Evolutionary conservation across 1,284 basidiomycete species (phyloP), one percentile per base, ranked within the genome.

Genomic region (Microbotryomycetes sp.): DNA sequence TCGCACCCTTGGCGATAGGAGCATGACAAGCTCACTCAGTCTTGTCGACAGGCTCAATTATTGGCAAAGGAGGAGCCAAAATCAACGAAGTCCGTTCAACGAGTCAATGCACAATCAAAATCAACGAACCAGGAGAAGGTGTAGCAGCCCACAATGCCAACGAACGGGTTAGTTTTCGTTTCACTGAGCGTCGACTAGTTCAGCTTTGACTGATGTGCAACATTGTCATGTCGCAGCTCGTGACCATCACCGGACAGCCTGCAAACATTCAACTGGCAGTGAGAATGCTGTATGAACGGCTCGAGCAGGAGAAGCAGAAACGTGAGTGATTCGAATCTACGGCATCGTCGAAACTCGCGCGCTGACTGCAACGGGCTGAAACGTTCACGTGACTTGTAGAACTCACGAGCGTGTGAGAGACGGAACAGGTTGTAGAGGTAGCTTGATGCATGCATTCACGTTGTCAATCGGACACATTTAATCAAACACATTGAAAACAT

Each of bases 1-100:
- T 42, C 36, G n/a, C n/a, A n/a, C n/a, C n/a, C n/a, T n/a, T n/a
- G n/a, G 36, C 36, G 16, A n/a, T n/a, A 36, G 12, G 52, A 7
- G 36, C 19, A 16, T 15, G 26, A 19, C 26, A 23, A 46, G 49
- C 49, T 59, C 25, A 47, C 14, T 7, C 23, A 19, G 9, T 26
- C 25, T 23, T 23, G 23, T 14, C 14, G 26, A 22, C 54, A 57
- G 29, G 53, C 23, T 55, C 70, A 72, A 79, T 99, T 77, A 99
- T 99, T 72, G 96, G 96, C 56, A 98, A 97, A 77, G 94, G 92
- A 26, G 96, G 96, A 3, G 86, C 86, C 73, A 99, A 98, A 79
- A 99, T 99, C 80, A 98, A 98, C 74, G 96, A 99, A 79, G 97
- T 99, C 70, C 83, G 96, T 71, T 89, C 86, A 75, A 88, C 89